A percentile compares a stretch with the other conserved stretches of the same genome.
phyloP scores from a whole-genome alignment of 805 yeast species.

The Schizosaccharomyces lindneri region DNA sequence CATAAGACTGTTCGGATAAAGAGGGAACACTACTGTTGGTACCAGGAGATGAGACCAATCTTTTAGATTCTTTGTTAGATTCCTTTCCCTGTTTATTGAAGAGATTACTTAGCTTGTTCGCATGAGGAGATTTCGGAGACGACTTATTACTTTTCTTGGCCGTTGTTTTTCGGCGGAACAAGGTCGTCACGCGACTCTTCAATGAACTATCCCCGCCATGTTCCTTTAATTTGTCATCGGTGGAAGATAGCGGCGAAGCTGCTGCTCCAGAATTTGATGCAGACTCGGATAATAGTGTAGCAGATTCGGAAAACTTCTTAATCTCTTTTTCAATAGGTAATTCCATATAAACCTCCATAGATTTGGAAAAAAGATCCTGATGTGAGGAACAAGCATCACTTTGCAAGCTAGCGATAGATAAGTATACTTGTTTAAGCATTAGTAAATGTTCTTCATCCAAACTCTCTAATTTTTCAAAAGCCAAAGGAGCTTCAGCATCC shows the following conservation, averaged over 20 bases:
- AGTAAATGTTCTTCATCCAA: slow-evolving; percentile 37
- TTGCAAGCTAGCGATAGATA: background rate
- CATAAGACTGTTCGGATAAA: too few species aligned
- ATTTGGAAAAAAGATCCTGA: background rate
- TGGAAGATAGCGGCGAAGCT: background rate
- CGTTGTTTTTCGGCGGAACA: background rate
- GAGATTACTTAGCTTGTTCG: background rate
- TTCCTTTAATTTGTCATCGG: background rate
- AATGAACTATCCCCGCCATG: background rate
- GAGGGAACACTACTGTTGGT: background rate
- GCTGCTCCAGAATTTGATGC: background rate
- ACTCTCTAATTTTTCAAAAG: slow-evolving; percentile 48
- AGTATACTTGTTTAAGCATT: background rate
- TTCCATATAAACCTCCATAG: background rate
- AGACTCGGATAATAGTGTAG: background rate
- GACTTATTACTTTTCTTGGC: background rate
- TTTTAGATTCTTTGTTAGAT: background rate
- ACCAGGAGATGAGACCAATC: background rate
- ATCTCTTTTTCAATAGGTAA: background rate
- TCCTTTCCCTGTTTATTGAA: background rate
- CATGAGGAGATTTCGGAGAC: background rate
- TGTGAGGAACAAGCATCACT: background rate
- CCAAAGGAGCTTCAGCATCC: slow-evolving; percentile 55
- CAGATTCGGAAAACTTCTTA: background rate
- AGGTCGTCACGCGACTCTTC: background rate